Base-by-base conservation (phyloP, 768 basidiomycete species). In the Rhodotorula graminis region DNA sequence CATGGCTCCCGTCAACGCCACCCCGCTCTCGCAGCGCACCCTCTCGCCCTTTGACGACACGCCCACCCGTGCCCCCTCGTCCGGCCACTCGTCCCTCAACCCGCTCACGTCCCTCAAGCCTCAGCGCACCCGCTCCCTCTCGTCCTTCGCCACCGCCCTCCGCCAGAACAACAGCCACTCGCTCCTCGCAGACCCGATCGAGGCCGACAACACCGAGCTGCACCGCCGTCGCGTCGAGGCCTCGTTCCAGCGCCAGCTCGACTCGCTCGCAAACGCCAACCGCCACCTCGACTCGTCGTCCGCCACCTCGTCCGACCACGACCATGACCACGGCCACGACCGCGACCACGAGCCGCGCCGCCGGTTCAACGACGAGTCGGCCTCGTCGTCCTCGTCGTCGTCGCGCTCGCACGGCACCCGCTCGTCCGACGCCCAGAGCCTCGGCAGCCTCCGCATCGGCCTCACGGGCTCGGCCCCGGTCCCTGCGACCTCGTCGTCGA, bases 191-290 rank as follows among this genome's bases (percentile, higher is more conserved):
- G 59, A 64, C 14, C 60, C 59, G n/a, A 75, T 75, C 50, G 42
- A 69, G 9, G 37, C 62, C 11, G 74, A 75, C 68, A 67, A 70
- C 61, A 72, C 74, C 9, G 74, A 75, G 42, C 57, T 71, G 15
- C 50, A 66, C 37, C 64, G 74, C 16, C 65, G 66, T 21, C 25
- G 60, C 31, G 59, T 49, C 33, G 65, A 70, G 29, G 70, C 72
- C 31, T 37, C 40, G n/a, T 62, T 75, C 40, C 62, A 70, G 40
- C 61, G 69, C 46, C 52, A 67, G 52, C 67, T 74, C 46, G 61
- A 63, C 49, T 63, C 64, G 16, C 52, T 74, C n/a, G 67, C 59
- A 31, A 60, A 72, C 58, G 71, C 63, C 27, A 57, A 31, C 42
- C 33, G 64, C 29, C 47, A 63, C 44, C 47, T 37, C 4, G 37